Evolutionary conservation across 345 rosid species (phyloP).

Genomic region (Pugionium dolabratum): DNA sequence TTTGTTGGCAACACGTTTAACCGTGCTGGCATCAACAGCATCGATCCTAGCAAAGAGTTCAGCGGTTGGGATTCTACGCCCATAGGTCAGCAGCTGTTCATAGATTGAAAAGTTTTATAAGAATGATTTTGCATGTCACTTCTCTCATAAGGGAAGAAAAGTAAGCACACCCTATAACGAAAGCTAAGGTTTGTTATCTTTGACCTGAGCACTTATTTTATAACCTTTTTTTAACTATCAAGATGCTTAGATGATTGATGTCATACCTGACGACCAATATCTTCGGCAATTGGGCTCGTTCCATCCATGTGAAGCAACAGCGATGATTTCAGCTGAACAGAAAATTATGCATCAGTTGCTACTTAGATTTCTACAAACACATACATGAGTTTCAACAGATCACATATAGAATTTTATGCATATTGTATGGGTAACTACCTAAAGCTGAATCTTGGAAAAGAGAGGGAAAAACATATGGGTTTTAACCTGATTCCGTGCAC

Average conservation of each 20-base stretch:
- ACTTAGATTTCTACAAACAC: background rate
- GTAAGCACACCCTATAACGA: background rate
- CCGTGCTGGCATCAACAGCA: constrained; percentile 81
- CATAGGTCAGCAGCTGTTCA: constrained; percentile 88
- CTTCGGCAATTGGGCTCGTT: constrained; percentile 91
- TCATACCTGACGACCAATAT: constrained; percentile 95
- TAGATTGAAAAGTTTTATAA: background rate
- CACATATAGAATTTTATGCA: background rate
- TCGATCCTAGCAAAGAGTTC: constrained; percentile 93
- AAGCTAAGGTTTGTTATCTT: constrained; percentile 1
- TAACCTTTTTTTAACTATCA: background rate
- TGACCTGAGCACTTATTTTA: background rate
- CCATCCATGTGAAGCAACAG: constrained; percentile 95
- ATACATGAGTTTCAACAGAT: too few species aligned
- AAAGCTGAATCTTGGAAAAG: background rate
- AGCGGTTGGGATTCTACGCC: constrained; percentile 85
- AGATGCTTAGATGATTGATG: constrained; percentile 10
- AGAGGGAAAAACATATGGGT: background rate
- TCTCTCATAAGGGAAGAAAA: background rate
- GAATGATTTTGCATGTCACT: background rate
- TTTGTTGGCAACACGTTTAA: constrained; percentile 90
- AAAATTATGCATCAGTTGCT: constrained; percentile 7
- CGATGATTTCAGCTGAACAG: constrained; percentile 83
- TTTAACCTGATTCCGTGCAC: constrained; percentile 94
- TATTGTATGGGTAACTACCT: background rate